phyloP scores from a whole-genome alignment of 371 early-diverging fungal genomes.

The Actinomortierella wolfii region DNA sequence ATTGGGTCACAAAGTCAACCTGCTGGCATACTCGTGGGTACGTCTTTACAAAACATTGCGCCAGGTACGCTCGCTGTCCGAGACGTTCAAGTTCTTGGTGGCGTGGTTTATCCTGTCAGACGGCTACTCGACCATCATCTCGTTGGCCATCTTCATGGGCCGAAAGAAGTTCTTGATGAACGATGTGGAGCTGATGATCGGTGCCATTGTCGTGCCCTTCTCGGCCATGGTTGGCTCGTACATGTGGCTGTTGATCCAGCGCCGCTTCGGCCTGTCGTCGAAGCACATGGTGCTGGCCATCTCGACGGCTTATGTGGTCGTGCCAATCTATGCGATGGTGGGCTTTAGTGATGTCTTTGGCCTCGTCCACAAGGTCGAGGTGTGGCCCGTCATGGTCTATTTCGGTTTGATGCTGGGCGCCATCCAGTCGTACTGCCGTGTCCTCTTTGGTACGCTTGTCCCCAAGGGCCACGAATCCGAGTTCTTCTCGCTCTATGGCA shows the following conservation, averaged over 20 bases:
- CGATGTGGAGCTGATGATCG: slow-evolving; percentile 48
- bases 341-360: slow-evolving; percentile 60
- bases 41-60: slow-evolving; percentile 41
- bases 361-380: slow-evolving; percentile 48
- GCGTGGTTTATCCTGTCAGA: slow-evolving; percentile 54
- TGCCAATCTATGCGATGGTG: slow-evolving; percentile 60
- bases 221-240: slow-evolving; percentile 55
- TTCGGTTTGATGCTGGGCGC: slow-evolving; percentile 64
- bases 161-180: slow-evolving; percentile 41
- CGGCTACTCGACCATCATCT: slow-evolving; percentile 47
- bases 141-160: slow-evolving; percentile 55
- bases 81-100: slow-evolving; percentile 51
- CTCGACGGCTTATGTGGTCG: slow-evolving; percentile 22
- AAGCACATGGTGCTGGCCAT: slow-evolving; percentile 41
- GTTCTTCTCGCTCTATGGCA: slow-evolving; percentile 59
- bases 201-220: slow-evolving; percentile 52
- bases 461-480: slow-evolving; percentile 58
- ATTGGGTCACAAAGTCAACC: slow-evolving; percentile 51
- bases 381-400: slow-evolving; percentile 50
- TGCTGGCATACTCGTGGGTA: slow-evolving; percentile 52
- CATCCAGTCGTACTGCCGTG: slow-evolving; percentile 55
- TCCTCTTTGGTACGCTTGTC: slow-evolving; percentile 49
- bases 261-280: slow-evolving; percentile 36
- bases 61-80: slow-evolving; percentile 28
- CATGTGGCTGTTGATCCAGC: slow-evolving; percentile 56